Evolutionary conservation across 352 stramenopile genomes (phyloP).

Genomic region (Pythium brassicae): DNA sequence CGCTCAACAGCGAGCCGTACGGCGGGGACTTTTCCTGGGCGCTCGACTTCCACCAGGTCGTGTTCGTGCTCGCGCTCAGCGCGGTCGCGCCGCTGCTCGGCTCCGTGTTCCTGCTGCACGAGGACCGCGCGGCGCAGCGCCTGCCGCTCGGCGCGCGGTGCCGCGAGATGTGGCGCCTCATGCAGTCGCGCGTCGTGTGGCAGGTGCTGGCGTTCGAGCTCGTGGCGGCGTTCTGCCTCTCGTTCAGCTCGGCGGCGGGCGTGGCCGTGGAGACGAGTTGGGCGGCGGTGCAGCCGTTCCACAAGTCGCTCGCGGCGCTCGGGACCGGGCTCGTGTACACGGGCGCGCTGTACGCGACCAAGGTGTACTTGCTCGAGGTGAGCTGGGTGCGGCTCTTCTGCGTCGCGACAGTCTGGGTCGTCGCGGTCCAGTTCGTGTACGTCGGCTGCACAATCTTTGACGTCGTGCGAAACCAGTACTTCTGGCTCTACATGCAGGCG

Average conservation of each 20-base stretch:
- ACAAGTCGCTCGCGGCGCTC: conserved; percentile 37
- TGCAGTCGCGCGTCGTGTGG: conserved; percentile 69
- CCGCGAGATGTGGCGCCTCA: conserved; percentile 52
- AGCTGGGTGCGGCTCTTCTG: conserved; percentile 54
- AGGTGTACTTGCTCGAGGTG: conserved; percentile 45
- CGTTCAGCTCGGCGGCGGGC: conserved; percentile 41
- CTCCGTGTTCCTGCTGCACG: conserved; percentile 48
- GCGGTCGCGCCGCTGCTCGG: conserved; percentile 38
- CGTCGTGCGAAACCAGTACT: conserved; percentile 56
- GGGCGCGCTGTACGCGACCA: conserved; percentile 46
- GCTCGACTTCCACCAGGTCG: conserved; percentile 36
- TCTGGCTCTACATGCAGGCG: conserved; percentile 60
- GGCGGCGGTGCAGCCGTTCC: conserved; percentile 45
- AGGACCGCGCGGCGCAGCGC: conserved; percentile 28
- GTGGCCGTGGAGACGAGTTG: conserved; percentile 55
- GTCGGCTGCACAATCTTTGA: conserved; percentile 46
- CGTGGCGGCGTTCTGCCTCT: conserved; percentile 48
- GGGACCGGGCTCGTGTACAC: conserved; percentile 57
- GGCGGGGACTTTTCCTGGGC: conserved; percentile 42
- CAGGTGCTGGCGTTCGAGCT: conserved; percentile 71
- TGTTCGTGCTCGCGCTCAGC: conserved; percentile 28
- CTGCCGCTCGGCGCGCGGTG: conserved; percentile 26
- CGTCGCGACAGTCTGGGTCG: conserved; percentile 44
- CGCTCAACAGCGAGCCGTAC: conserved; percentile 36
- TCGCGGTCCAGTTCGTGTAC: conserved; percentile 45